Evolutionary conservation across 106 monocot species (phyloP).

Genomic region (Allium sativum): DNA sequence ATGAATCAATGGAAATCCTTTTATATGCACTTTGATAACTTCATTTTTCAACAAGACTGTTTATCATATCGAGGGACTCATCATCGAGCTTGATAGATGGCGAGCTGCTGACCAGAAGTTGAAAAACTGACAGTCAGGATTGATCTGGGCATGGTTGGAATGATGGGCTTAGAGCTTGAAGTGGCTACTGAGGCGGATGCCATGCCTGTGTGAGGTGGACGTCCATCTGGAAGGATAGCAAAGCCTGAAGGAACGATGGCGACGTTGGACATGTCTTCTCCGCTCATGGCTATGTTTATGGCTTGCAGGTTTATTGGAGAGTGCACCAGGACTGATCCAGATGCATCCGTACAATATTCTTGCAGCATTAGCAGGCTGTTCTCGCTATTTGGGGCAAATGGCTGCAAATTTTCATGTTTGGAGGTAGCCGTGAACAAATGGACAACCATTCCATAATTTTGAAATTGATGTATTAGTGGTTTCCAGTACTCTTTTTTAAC

Average conservation of each 20-base stretch:
- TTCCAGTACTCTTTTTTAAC: too few relatives aligned
- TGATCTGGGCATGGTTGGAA: conserved; percentile 15
- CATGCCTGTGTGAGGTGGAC: background rate
- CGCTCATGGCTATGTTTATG: conserved; percentile 71
- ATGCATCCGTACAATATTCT: conserved; percentile 82
- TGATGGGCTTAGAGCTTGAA: conserved; percentile 36
- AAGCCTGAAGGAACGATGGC: conserved; percentile 84
- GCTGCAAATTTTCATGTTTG: background rate
- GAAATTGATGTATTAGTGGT: too few relatives aligned
- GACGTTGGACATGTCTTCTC: conserved; percentile 57
- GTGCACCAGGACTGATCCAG: conserved; percentile 67
- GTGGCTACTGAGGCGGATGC: conserved; percentile 14
- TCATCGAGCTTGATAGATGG: conserved; percentile 62
- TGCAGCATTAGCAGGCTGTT: conserved; percentile 78
- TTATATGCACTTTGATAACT: too few relatives aligned
- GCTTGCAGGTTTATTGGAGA: conserved; percentile 54
- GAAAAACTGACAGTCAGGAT: conserved; percentile 75
- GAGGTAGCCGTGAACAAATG: too few relatives aligned
- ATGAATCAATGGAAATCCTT: too few relatives aligned
- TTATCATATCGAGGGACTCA: conserved; percentile 75
- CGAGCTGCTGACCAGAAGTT: conserved; percentile 72
- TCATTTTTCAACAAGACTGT: conserved; percentile 57
- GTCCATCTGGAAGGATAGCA: conserved; percentile 63
- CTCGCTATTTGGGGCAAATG: background rate
- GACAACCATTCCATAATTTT: too few relatives aligned